A percentile compares a stretch with the other conserved stretches of the same genome.
These are phyloP conservation scores for Eimeria acervulina DNA, from an alignment of 169 alveolate species.

Conservation along the genomic window DNA sequence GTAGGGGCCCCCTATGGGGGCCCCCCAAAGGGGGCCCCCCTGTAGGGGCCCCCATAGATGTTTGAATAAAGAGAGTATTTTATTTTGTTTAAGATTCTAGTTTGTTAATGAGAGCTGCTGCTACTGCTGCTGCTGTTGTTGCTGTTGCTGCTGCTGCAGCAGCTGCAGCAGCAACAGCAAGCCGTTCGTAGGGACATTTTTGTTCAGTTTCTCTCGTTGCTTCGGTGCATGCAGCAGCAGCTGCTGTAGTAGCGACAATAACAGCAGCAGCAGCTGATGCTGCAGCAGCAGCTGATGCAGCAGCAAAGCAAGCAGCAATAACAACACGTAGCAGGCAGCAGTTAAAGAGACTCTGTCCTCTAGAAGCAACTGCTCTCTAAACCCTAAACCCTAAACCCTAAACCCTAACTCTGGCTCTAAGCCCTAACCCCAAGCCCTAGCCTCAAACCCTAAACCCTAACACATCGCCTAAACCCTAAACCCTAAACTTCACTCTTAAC, in stretches of 20 bases:
- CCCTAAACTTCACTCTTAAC: background rate
- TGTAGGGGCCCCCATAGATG: background rate
- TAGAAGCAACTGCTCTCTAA: background rate
- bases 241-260: background rate
- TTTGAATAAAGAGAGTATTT: too few relatives aligned
- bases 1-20: background rate
- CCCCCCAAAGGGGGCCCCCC: constrained; percentile 3
- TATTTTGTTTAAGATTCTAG: too few relatives aligned
- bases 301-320: background rate
- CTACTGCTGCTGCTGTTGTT: background rate
- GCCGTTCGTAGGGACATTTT: background rate
- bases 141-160: background rate
- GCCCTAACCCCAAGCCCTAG: constrained; percentile 7
- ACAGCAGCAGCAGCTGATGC: background rate
- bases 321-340: background rate
- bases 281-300: background rate
- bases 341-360: background rate
- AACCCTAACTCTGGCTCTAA: background rate
- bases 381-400: constrained; percentile 46
- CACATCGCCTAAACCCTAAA: background rate
- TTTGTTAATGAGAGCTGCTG: background rate
- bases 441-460: background rate
- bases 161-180: background rate
- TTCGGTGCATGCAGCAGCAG: background rate
- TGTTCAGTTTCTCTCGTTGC: background rate